Base-by-base conservation (phyloP, 139 green algal genomes). In the Picochlorum sp. region DNA sequence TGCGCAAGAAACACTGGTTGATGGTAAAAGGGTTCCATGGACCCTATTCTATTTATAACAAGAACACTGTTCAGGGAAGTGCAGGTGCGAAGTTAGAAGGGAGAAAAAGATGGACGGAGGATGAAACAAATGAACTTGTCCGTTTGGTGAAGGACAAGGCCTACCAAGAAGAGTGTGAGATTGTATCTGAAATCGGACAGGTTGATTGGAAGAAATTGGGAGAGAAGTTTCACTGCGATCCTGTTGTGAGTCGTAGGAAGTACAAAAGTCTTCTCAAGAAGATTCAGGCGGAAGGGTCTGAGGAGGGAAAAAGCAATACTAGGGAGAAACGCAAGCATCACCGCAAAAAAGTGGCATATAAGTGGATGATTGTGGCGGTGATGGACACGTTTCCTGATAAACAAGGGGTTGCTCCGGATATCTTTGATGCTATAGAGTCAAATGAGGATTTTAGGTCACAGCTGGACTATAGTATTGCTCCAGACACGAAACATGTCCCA, bases 1-100 rank as follows among this genome's bases (percentile, higher is more conserved):
- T 73, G 51, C 65, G 71, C 23, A 78, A 78, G 45, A 78, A 78
- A 66, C 73, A 69, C 51, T 73, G 71, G 71, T 61, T 64, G 47
- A 57, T 77, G 45, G 62, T 11, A 20, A 54, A 54, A 41, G 34
- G 34, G 8, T 41, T 41, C 34, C 34, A 41, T 41, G 34, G 34
- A 41, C 34, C 34, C 34, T 14, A 41, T 6, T 41, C 34, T 21
- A 3, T n/a, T 41, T 51, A 62, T 38, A 37, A 44, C 61, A 63
- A 56, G 21, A 20, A n/a, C 56, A 11, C 34, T 41, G 34, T 41
- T 41, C 34, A 41, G 34, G 34, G 34, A 13, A 41, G 34, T 11
- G 34, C 34, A 11, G 34, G 34, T 41, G 34, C 34, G 2, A 41
- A 41, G 34, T 6, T 41, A 9, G 34, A 41, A 41, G 71, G 71